These are phyloP conservation scores for Aspergillus fischeri DNA, from an alignment of 2,329 filamentous ascomycete genomes.

Conservation along the genomic window DNA sequence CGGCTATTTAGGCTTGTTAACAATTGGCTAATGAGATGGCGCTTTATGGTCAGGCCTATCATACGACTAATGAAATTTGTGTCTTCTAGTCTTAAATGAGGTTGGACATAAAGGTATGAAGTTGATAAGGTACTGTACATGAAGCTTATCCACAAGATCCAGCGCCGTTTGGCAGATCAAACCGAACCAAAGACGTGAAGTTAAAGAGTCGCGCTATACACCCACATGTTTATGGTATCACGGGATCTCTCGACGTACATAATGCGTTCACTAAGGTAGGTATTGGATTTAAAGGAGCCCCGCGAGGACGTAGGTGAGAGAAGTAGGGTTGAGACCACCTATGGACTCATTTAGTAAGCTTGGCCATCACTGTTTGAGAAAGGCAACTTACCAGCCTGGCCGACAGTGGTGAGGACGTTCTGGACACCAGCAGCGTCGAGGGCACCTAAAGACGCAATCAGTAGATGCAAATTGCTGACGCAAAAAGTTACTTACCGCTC, in stretches of 20 bases:
- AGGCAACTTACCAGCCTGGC: constrained; percentile 8
- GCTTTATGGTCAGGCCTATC: background rate
- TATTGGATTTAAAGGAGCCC: background rate
- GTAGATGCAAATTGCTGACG: background rate
- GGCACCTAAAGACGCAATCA: constrained; percentile 2
- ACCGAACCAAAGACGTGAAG: constrained; percentile 1
- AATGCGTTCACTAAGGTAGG: background rate
- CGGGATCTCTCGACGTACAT: constrained; percentile 2
- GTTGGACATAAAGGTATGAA: constrained; percentile 1
- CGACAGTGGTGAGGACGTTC: constrained; percentile 9
- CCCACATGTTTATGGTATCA: constrained; percentile 6
- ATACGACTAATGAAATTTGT: background rate
- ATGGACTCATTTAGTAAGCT: background rate
- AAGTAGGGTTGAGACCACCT: constrained; percentile 6
- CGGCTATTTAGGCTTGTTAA: background rate
- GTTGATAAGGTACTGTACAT: background rate
- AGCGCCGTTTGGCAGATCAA: background rate
- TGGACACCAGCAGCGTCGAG: constrained; percentile 10
- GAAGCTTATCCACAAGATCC: constrained; percentile 2
- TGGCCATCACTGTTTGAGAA: background rate
- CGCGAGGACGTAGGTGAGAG: constrained; percentile 5
- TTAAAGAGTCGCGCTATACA: constrained; percentile 2
- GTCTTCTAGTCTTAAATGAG: background rate
- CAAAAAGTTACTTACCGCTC: constrained; percentile 6
- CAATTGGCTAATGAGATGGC: background rate